Evolutionary conservation across 2,329 filamentous ascomycete species (phyloP).

Genomic region (Rhinocladiella mackenziei): DNA sequence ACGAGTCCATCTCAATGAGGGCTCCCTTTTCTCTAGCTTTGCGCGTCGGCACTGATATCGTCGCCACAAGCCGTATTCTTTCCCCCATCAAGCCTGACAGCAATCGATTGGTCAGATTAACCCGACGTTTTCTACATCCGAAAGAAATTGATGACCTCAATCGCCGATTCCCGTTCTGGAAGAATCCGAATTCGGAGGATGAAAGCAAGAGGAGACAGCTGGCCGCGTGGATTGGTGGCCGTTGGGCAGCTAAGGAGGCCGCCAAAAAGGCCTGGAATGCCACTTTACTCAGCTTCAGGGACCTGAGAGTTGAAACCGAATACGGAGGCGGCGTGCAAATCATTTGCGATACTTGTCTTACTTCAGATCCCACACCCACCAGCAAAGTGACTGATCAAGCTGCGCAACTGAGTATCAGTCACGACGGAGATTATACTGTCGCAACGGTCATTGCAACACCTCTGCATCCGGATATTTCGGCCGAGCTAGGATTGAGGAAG

Average conservation of each 20-base stretch:
- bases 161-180: slow-evolving; percentile 31
- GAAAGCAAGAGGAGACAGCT: slow-evolving; percentile 11
- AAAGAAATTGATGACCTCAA: slow-evolving; percentile 40
- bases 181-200: slow-evolving; percentile 4
- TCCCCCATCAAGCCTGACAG: slow-evolving; percentile 47
- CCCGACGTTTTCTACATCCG: slow-evolving; percentile 40
- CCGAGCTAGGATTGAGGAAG: slow-evolving; percentile 14
- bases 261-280: slow-evolving; percentile 66
- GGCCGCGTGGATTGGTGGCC: slow-evolving; percentile 41
- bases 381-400: slow-evolving; percentile 43
- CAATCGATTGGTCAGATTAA: slow-evolving; percentile 35
- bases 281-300: slow-evolving; percentile 58
- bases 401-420: slow-evolving; percentile 75
- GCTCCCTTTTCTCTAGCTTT: slow-evolving; percentile 60
- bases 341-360: slow-evolving; percentile 27
- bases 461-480: slow-evolving; percentile 23
- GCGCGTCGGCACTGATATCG: slow-evolving; percentile 74
- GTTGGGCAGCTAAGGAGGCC: slow-evolving; percentile 72
- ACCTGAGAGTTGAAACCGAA: slow-evolving; percentile 47
- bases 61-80: slow-evolving; percentile 62
- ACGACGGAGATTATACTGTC: slow-evolving; percentile 75
- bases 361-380: not conserved
- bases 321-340: slow-evolving; percentile 16
- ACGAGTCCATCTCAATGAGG: slow-evolving; percentile 8
- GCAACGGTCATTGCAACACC: slow-evolving; percentile 41